Percentiles rank a stretch among this genome's conserved stretches.
phyloP scores from a whole-genome alignment of 768 basidiomycete genomes.

The Mycena latifolia region DNA sequence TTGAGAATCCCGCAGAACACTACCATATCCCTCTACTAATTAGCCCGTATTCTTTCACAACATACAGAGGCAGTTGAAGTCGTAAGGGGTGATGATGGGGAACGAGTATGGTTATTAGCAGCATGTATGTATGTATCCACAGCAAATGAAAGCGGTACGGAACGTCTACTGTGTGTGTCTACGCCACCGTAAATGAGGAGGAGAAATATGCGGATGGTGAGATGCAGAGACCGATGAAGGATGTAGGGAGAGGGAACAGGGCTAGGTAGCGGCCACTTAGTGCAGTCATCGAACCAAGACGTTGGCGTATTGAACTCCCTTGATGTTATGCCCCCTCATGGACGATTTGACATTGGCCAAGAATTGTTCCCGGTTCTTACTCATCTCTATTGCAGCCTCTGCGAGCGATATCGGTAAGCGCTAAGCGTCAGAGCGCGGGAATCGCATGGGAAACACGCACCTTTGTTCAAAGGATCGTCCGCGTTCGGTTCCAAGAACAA shows the following conservation, averaged over 20 bases:
- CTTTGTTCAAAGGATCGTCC: constrained; percentile 98
- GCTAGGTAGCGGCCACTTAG: constrained; percentile 4
- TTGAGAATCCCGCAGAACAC: constrained; percentile 81
- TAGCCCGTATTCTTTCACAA: constrained; percentile 92
- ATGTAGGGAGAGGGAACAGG: constrained; percentile 29
- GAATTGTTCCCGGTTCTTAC: constrained; percentile 89
- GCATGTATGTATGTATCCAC: constrained; percentile 34
- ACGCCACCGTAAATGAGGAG: constrained; percentile 39
- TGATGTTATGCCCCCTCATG: constrained; percentile 86
- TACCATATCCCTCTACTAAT: constrained; percentile 94
- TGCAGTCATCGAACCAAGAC: constrained; percentile 65
- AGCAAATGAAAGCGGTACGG: constrained; percentile 29
- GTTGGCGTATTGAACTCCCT: constrained; percentile 83
- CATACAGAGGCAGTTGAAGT: constrained; percentile 87
- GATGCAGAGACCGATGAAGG: constrained; percentile 45
- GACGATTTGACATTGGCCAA: constrained; percentile 86
- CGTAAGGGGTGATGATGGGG: background rate
- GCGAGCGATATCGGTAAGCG: constrained; percentile 36
- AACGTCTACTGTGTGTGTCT: constrained; percentile 42
- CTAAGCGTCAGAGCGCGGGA: background rate
- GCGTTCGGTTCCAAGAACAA: constrained; percentile 99
- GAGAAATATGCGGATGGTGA: constrained; percentile 41
- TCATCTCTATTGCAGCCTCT: constrained; percentile 98
- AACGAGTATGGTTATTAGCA: constrained; percentile 27
- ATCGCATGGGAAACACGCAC: constrained; percentile 55